phyloP scores from a whole-genome alignment of 176 grass and related monocot genomes.

The Carex pumila region DNA sequence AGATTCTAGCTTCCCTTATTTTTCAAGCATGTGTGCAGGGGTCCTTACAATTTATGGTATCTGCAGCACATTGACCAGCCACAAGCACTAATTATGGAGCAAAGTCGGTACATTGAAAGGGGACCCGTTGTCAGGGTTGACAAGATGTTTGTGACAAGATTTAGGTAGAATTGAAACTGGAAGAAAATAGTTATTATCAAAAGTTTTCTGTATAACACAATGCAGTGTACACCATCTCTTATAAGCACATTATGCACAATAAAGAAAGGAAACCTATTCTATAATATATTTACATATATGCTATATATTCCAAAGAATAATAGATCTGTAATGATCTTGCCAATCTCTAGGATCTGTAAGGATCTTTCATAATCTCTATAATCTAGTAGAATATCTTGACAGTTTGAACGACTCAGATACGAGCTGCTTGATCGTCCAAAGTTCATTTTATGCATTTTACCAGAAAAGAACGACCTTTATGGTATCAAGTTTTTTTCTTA shows the following conservation, averaged over 20 bases:
- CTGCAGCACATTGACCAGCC: constrained; percentile 57
- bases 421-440: constrained; percentile 39
- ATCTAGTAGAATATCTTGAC: too few species aligned
- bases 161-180: too few species aligned
- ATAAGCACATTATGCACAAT: too few species aligned
- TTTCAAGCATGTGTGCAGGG: not conserved
- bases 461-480: constrained; percentile 77
- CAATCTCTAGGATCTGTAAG: too few species aligned
- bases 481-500: constrained; percentile 24
- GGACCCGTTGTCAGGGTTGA: constrained; percentile 68
- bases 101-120: constrained; percentile 47
- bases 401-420: constrained; percentile 55
- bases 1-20: not conserved
- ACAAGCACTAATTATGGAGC: constrained; percentile 51
- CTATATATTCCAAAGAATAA: too few species aligned
- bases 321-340: too few species aligned
- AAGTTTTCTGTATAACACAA: too few species aligned
- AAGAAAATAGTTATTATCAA: too few species aligned
- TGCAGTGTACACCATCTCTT: too few species aligned
- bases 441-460: constrained; percentile 81
- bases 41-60: not conserved
- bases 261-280: too few species aligned
- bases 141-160: constrained; percentile 62
- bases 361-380: too few species aligned
- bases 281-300: too few species aligned